Evolutionary conservation across 805 yeast genomes (phyloP).

Genomic region (Schizosaccharomyces cryophilus): DNA sequence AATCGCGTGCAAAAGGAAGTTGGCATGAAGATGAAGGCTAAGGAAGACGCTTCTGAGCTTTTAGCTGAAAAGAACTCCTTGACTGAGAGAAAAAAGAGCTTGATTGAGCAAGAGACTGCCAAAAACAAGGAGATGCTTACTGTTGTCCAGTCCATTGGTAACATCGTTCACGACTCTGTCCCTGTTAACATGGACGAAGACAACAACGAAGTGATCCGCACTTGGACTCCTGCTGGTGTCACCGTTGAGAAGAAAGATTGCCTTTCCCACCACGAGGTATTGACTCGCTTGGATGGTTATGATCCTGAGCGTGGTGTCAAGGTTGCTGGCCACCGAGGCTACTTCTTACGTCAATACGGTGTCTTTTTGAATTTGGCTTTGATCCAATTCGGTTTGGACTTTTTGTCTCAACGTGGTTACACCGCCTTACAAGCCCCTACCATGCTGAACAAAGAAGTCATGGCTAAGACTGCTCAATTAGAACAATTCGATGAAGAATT

Average conservation of each 20-base stretch:
- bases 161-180: constrained; percentile 80
- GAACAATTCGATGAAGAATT: constrained; percentile 95
- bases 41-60: constrained; percentile 77
- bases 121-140: constrained; percentile 44
- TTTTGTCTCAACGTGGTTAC: constrained; percentile 57
- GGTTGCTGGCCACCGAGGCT: constrained; percentile 95
- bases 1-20: constrained; percentile 82
- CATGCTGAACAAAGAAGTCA: constrained; percentile 97
- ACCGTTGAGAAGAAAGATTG: constrained; percentile 54
- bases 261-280: constrained; percentile 84
- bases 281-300: constrained; percentile 85
- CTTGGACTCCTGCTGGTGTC: constrained; percentile 64
- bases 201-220: constrained; percentile 64
- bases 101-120: constrained; percentile 18
- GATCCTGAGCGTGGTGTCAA: constrained; percentile 98
- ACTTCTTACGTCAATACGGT: constrained; percentile 82
- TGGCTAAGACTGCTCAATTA: constrained; percentile 97
- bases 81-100: constrained; percentile 40
- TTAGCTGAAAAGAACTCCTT: constrained; percentile 58
- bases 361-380: constrained; percentile 94
- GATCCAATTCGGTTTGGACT: constrained; percentile 81
- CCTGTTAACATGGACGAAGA: constrained; percentile 73
- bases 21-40: constrained; percentile 76
- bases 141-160: constrained; percentile 80
- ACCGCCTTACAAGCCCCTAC: constrained; percentile 92